These are phyloP conservation scores for Lolium rigidum DNA, from an alignment of 176 grass and related monocot genomes.

Conservation along the genomic window DNA sequence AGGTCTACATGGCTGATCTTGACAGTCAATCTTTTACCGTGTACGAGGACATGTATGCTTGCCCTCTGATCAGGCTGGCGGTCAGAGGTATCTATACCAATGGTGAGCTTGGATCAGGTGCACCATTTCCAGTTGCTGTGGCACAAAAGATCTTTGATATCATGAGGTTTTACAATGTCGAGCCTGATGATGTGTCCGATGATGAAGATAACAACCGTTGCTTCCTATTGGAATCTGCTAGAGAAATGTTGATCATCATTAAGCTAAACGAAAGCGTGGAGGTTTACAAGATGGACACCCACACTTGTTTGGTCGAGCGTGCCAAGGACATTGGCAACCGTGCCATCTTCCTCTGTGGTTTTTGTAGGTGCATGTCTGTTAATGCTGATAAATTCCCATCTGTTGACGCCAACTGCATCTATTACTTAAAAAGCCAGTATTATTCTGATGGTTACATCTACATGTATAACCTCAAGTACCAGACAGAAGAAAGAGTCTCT, in stretches of 20 bases:
- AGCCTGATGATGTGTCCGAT: too few relatives aligned
- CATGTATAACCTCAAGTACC: conserved; percentile 6
- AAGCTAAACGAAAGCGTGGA: not conserved
- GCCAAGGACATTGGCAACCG: not conserved
- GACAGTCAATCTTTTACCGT: not conserved
- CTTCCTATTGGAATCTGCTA: not conserved
- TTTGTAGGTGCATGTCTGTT: not conserved
- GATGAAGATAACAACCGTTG: not conserved
- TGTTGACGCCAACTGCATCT: not conserved
- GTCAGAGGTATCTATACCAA: not conserved
- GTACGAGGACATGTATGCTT: not conserved
- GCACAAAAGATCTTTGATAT: not conserved
- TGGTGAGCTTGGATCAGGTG: not conserved
- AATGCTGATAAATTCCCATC: conserved; percentile 1
- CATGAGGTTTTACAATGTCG: not conserved
- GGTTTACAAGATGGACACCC: not conserved
- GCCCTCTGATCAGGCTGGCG: conserved; percentile 12
- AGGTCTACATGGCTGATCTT: conserved; percentile 4
- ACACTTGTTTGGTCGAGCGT: not conserved
- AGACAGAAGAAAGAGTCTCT: not conserved
- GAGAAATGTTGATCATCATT: not conserved
- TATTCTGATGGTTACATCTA: not conserved
- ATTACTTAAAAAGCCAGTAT: not conserved
- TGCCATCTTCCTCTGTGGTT: not conserved
- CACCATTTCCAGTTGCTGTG: not conserved